Evolutionary conservation across 306 rosid species (phyloP).

Genomic region (Rosa persica): DNA sequence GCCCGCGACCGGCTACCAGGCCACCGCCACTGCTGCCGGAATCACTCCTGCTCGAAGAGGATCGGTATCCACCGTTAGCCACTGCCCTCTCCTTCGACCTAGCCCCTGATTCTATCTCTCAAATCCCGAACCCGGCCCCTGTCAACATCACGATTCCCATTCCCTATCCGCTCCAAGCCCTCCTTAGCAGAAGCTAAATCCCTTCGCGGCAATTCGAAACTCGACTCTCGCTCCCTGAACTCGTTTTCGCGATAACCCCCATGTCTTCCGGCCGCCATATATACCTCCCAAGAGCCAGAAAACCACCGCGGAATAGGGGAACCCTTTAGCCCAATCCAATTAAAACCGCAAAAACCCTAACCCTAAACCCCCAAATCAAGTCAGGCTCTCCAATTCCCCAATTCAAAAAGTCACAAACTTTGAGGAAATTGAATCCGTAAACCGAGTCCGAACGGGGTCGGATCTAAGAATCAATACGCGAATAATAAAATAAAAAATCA

Average conservation of each 20-base stretch:
- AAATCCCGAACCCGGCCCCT: constrained; percentile 50
- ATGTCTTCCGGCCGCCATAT: constrained; percentile 90
- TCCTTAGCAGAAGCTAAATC: constrained; percentile 27
- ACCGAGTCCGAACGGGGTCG: constrained; percentile 25
- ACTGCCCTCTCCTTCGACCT: constrained; percentile 62
- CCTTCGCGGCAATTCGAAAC: constrained; percentile 47
- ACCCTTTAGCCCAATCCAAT: constrained; percentile 18
- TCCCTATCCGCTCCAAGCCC: no score
- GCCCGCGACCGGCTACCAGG: constrained; percentile 38
- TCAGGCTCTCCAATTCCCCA: neutral
- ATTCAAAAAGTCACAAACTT: neutral
- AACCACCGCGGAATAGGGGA: constrained; percentile 27
- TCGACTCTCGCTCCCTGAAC: constrained; percentile 69
- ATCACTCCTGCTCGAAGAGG: constrained; percentile 67
- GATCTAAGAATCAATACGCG: constrained; percentile 31
- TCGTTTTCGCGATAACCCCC: constrained; percentile 77
- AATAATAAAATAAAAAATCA: constrained; percentile 11
- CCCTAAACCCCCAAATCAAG: constrained; percentile 28
- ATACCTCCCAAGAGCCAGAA: constrained; percentile 17
- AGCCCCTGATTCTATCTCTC: constrained; percentile 60
- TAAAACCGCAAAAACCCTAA: constrained; percentile 33
- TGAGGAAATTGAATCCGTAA: constrained; percentile 9
- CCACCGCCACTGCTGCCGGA: constrained; percentile 59
- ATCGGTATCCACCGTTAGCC: constrained; percentile 48
- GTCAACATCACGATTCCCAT: constrained; percentile 43